Percentiles rank a stretch among this genome's conserved stretches.
These are phyloP conservation scores for Calycina herbarum DNA, from an alignment of 2,329 filamentous ascomycete genomes.

Conservation along the genomic window DNA sequence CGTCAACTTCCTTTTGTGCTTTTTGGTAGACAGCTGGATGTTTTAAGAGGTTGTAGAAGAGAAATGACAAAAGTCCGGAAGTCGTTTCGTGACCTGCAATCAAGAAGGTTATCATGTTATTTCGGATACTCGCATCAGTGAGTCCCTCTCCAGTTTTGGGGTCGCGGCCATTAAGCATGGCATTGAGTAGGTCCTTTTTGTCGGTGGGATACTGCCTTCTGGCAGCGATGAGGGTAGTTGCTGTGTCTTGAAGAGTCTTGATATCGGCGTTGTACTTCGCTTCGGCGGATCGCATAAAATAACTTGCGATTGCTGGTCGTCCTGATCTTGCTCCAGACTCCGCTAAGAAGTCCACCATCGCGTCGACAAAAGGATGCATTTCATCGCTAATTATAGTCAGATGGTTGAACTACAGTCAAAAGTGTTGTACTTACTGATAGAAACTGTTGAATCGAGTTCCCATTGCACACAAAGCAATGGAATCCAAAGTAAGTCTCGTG, in stretches of 20 bases:
- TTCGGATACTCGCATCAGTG: slow-evolving; percentile 60
- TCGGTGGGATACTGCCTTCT: slow-evolving; percentile 56
- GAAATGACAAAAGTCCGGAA: slow-evolving; percentile 50
- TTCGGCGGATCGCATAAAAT: slow-evolving; percentile 47
- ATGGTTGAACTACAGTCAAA: no score
- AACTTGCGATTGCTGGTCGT: slow-evolving; percentile 47
- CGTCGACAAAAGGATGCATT: slow-evolving; percentile 67
- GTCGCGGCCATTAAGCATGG: slow-evolving; percentile 69
- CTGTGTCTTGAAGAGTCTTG: slow-evolving; percentile 53
- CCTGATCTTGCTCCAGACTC: slow-evolving; percentile 54
- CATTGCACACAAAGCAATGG: slow-evolving; percentile 70
- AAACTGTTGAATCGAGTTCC: slow-evolving; percentile 79
- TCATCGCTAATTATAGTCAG: slow-evolving; percentile 43
- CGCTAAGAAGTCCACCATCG: slow-evolving; percentile 64
- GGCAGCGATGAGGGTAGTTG: slow-evolving; percentile 59
- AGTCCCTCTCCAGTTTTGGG: slow-evolving; percentile 66
- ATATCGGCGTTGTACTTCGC: slow-evolving; percentile 56
- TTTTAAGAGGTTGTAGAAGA: slow-evolving; percentile 53
- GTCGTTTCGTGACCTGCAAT: slow-evolving; percentile 70
- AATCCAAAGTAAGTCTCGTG: slow-evolving; percentile 70
- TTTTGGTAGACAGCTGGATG: slow-evolving; percentile 47
- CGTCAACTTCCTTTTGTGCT: slow-evolving; percentile 54
- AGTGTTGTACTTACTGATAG: slow-evolving; percentile 47
- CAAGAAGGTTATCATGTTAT: slow-evolving; percentile 73
- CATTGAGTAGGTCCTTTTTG: slow-evolving; percentile 67